phyloP scores from a whole-genome alignment of 1,284 basidiomycete genomes.

The Schizophyllum amplum region DNA sequence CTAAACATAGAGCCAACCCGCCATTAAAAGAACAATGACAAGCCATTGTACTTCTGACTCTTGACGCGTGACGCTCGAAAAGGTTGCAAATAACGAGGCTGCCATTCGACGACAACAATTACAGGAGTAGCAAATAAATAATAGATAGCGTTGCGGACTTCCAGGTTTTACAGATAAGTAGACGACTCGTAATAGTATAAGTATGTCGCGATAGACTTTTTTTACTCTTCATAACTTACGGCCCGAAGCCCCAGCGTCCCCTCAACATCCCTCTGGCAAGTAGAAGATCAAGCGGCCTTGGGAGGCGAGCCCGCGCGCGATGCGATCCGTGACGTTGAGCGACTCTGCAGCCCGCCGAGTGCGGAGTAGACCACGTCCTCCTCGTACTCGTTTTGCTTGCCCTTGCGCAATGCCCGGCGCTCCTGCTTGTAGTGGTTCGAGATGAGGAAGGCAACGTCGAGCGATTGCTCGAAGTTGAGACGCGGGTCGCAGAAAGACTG shows the following conservation, averaged over 20 bases:
- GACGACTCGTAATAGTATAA: background rate
- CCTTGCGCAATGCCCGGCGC: conserved; percentile 33
- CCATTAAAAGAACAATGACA: too few relatives aligned
- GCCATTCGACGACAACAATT: background rate
- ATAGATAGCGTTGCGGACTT: background rate
- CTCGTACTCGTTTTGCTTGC: conserved; percentile 16
- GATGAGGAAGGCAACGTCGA: conserved; percentile 74
- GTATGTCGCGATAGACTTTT: background rate
- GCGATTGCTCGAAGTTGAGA: conserved; percentile 68
- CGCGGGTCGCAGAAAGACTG: conserved; percentile 78
- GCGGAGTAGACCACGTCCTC: conserved; percentile 26
- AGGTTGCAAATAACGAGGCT: too few relatives aligned
- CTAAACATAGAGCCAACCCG: too few relatives aligned
- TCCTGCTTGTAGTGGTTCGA: conserved; percentile 73
- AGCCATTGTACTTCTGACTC: too few relatives aligned
- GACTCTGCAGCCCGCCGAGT: conserved; percentile 18
- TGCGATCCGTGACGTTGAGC: background rate
- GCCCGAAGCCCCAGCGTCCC: background rate
- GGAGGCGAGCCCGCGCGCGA: background rate
- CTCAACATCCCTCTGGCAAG: background rate
- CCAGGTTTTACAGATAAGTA: background rate
- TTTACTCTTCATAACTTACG: background rate
- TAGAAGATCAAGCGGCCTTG: background rate
- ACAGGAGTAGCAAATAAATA: background rate
- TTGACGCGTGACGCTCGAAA: too few relatives aligned